A percentile compares a stretch with the other conserved stretches of the same genome.
Conservation (phyloP, 345 rosid species). For the Diplotaxis tenuifolia region DNA sequence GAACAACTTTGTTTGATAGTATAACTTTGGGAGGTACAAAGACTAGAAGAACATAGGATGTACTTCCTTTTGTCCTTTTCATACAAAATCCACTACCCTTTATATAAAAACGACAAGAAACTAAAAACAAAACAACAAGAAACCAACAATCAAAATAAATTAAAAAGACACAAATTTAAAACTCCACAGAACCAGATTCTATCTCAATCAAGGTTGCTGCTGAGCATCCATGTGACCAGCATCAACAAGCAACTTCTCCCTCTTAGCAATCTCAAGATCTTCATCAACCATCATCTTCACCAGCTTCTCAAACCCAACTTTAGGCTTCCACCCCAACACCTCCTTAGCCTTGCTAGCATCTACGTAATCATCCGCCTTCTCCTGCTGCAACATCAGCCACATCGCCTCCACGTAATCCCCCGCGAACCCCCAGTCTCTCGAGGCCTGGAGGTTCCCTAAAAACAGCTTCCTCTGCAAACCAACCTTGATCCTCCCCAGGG, state of each 20-base stretch:
- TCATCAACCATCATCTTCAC: slow-evolving; percentile 97
- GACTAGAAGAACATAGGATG: slow-evolving; percentile 15
- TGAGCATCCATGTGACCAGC: slow-evolving; percentile 89
- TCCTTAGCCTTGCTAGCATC: slow-evolving; percentile 52
- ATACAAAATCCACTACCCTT: slow-evolving; percentile 30
- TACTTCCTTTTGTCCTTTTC: slow-evolving; percentile 12
- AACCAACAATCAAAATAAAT: slow-evolving; percentile 2
- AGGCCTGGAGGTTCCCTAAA: slow-evolving; percentile 79
- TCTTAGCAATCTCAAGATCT: slow-evolving; percentile 76
- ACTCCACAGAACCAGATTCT: background rate
- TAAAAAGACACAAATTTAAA: background rate
- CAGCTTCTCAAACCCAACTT: slow-evolving; percentile 73
- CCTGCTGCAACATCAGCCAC: slow-evolving; percentile 99
- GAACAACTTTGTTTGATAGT: background rate
- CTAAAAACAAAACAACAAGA: background rate
- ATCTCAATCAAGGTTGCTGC: slow-evolving; percentile 64
- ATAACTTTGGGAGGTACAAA: background rate
- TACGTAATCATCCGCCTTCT: slow-evolving; percentile 88
- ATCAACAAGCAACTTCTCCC: slow-evolving; percentile 95
- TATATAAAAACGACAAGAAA: slow-evolving; percentile 15
- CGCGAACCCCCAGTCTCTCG: slow-evolving; percentile 96
- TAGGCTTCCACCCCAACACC: slow-evolving; percentile 72
- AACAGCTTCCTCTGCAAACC: slow-evolving; percentile 84
- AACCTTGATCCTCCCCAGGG: slow-evolving; percentile 79
- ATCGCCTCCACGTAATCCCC: slow-evolving; percentile 97